Evolutionary conservation across 352 stramenopile genomes (phyloP), one percentile per base, ranked within the genome.

Genomic region (Pythium graminicola): DNA sequence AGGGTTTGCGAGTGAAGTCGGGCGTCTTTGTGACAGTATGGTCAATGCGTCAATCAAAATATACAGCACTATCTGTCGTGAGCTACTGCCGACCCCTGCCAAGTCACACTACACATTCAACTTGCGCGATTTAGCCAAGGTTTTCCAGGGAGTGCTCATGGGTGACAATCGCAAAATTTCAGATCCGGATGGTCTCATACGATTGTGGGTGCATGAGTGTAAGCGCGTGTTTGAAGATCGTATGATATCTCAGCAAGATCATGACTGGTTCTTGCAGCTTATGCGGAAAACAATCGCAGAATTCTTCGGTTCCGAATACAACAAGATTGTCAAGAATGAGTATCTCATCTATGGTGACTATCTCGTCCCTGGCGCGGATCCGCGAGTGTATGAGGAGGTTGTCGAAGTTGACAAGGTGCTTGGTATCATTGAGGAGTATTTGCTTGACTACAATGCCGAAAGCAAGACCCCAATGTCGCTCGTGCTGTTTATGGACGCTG

Each of bases 41-140:
- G 89, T 97, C 0, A 57, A 69, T 5, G 74, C 87, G 13, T 96
- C 87, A 2, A 94, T 97, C 20, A 77, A 82, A 24, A 76, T 97
- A 16, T 98, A 97, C 68, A 91, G 86, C 43, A 95, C 81, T 2
- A 96, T 97, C 43, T 84, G 92, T 32, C 61, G 57, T 3, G 81
- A 97, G 46, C 60, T 98, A 1, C 39, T 96, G n/a, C 93, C 93
- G 7, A 98, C 93, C 3, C 93, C 93, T 0, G 76, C 92, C 16
- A 97, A 97, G 54, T 95, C 86, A 2, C 93, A 98, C 58, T 98
- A 98, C 66, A 96, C 89, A 7, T 98, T 98, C 63, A 98, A 98
- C 64, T 60, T 98, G 41, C 79, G 93, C 6, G 93, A 98, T 63
- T 54, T 98, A 1, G 92, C 89, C 17, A 97, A 97, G 58, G 85